Evolutionary conservation across 2,329 filamentous ascomycete species (phyloP), one percentile per base, ranked within the genome.

Genomic region (Monilinia laxa): DNA sequence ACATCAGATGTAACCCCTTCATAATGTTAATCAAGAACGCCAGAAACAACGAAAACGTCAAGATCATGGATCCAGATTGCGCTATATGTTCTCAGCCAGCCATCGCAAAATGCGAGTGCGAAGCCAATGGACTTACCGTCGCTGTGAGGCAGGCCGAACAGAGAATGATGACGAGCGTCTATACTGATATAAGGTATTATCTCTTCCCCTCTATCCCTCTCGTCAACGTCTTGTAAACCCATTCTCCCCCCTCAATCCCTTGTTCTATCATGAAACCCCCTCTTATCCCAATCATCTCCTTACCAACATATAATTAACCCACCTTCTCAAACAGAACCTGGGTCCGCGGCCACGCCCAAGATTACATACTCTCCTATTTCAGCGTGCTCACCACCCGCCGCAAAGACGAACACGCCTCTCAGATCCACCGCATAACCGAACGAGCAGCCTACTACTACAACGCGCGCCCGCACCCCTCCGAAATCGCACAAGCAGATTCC

Each of bases 1-100:
- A 40, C 47, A 51, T n/a, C 31, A 62, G 58, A 62, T 45, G 71
- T 69, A 52, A 70, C 67, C 38, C 70, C 71, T 71, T 73, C 68
- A 73, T 71, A 70, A 73, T 74, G 70, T 74, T 74, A 69, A 74
- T 58, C 51, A 66, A 73, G 64, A 69, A 72, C 62, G 66, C 67
- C 68, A 74, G 71, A 45, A 58, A 80, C 73, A 84, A 83, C 45
- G 42, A 55, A 59, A 25, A 63, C 14, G n/a, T 64, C 76, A 82
- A 84, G 77, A 87, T 82, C 77, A 89, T 89, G 85, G 87, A 90
- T 73, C 87, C 87, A 54, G 85, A 89, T 78, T 90, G 87, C 77
- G 87, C 87, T 64, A 87, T 90, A 75, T 90, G 87, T 77, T 81
- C 81, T 73, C 81, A 83, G 70, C 85, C 87, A 69, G 86, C 87